Percentiles rank a stretch among this genome's conserved stretches.
Conservation (phyloP, 2,329 filamentous ascomycete genomes). For the Alternaria panax region DNA sequence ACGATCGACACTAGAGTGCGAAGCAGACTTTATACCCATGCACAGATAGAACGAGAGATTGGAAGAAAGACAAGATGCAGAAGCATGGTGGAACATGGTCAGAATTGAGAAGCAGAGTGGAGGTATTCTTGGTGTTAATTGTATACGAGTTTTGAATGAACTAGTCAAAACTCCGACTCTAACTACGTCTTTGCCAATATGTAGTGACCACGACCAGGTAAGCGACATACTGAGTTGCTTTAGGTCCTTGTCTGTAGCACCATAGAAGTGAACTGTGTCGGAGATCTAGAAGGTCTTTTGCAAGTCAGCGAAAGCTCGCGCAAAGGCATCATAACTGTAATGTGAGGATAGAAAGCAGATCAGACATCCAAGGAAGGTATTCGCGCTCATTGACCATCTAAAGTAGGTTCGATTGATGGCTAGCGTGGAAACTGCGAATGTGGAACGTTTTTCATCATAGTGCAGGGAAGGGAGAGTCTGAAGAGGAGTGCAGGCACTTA, state of each 20-base stretch:
- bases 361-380: constrained; percentile 80
- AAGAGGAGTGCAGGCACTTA: constrained; percentile 6
- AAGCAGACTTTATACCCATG: constrained; percentile 24
- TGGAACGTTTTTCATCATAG: constrained; percentile 75
- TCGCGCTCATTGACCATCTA: constrained; percentile 70
- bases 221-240: not conserved
- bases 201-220: not conserved
- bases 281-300: constrained; percentile 7
- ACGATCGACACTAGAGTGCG: constrained; percentile 1
- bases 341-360: constrained; percentile 42
- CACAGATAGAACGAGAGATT: not conserved
- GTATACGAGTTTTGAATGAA: constrained; percentile 16
- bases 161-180: constrained; percentile 2
- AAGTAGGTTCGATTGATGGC: constrained; percentile 70
- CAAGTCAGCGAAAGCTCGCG: constrained; percentile 7
- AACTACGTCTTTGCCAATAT: not conserved
- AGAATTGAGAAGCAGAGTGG: not conserved
- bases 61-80: not conserved
- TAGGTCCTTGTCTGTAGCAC: not conserved
- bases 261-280: constrained; percentile 3
- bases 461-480: not conserved
- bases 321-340: not conserved
- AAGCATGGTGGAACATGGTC: constrained; percentile 6
- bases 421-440: constrained; percentile 93
- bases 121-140: constrained; percentile 12